phyloP scores from a whole-genome alignment of 495 filamentous ascomycete genomes.

The Staphylotrichum longicolle region DNA sequence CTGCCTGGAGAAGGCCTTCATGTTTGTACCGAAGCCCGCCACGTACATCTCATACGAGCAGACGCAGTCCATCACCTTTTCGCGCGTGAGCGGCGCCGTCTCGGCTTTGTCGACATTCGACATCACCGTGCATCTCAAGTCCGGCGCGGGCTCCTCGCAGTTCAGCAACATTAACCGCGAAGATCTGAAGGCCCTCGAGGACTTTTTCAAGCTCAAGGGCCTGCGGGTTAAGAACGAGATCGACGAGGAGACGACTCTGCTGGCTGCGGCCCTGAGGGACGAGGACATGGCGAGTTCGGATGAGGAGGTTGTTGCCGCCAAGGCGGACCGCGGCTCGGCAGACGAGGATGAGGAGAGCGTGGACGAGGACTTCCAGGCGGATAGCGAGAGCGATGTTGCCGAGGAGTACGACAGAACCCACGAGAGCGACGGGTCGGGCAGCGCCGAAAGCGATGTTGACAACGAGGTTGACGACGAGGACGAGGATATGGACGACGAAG shows the following conservation, averaged over 20 bases:
- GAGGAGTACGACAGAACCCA: slow-evolving; percentile 94
- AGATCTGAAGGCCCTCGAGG: slow-evolving; percentile 90
- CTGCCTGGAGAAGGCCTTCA: slow-evolving; percentile 96
- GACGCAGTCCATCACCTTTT: slow-evolving; percentile 85
- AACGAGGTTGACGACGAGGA: slow-evolving; percentile 45
- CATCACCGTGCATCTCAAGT: slow-evolving; percentile 86
- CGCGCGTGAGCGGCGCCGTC: slow-evolving; percentile 88
- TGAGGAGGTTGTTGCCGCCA: slow-evolving; percentile 75
- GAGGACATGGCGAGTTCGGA: slow-evolving; percentile 73
- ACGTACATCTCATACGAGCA: slow-evolving; percentile 95
- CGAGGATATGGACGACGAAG: slow-evolving; percentile 36
- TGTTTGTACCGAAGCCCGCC: slow-evolving; percentile 98
- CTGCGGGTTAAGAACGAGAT: slow-evolving; percentile 97
- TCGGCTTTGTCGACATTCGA: slow-evolving; percentile 96
- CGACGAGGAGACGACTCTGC: slow-evolving; percentile 60
- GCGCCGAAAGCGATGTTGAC: slow-evolving; percentile 54
- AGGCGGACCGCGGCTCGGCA: slow-evolving; percentile 79
- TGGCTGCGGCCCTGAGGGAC: slow-evolving; percentile 77
- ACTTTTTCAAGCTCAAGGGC: slow-evolving; percentile 91
- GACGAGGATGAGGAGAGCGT: slow-evolving; percentile 94
- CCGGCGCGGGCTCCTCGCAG: slow-evolving; percentile 71
- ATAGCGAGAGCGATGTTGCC: slow-evolving; percentile 88
- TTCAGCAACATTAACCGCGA: slow-evolving; percentile 99
- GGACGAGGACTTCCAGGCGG: slow-evolving; percentile 93
- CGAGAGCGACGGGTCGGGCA: slow-evolving; percentile 74